Base-by-base conservation (phyloP, 495 filamentous ascomycete species). In the Monascus purpureus region DNA sequence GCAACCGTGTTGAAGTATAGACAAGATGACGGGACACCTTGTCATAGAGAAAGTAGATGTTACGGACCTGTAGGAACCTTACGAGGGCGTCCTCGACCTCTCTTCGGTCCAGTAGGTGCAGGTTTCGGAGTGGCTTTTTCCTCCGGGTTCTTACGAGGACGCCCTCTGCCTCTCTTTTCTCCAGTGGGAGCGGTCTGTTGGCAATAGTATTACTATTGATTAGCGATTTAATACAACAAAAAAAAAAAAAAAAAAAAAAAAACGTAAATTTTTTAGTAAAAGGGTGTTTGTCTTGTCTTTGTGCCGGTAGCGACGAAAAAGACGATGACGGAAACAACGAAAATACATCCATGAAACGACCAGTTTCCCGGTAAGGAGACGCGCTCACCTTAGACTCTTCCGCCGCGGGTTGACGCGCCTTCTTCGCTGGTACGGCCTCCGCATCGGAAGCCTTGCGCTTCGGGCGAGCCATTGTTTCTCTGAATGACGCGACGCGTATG, bases 121-220 rank as follows among this genome's bases (percentile, higher is more conserved):
- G 46, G 39, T 31, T 53, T 46, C 2, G 51, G 47, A 3, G 23
- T 34, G 7, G 32, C 17, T 4, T 4, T 22, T 0, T 39, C 45
- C 17, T 44, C 45, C 12, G 55, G 52, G 31, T 48, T 45, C 35
- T 59, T 59, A 29, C 57, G 49, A 13, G 57, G 57, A 16, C 57
- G 57, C 25, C 57, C 57, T 29, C 57, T 52, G 28, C 49, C 50
- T 33, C 52, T 44, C 33, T 57, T 61, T 28, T 59, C 57, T 22
- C 5, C 5, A 22, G 20, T 4, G 9, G 20, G 5, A 22, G 20
- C 20, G 4, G 20, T 22, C 9, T 5, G 9, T 22, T 22, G 4
- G 20, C 20, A 9, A 22, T 22, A 22, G n/a, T 22, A 5, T 22
- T 22, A 4, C 9, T 22, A 5, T 22, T 22, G 20, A 5, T 22